Conservation (phyloP, 306 rosid genomes). For the Medicago truncatula region MtrunA17r5.0-ANR NC_053049.1:33055501-33056000, state of each 20-base stretch:
- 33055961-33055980: constrained; percentile 41
- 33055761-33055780: constrained; percentile 47
- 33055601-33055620: constrained; percentile 19
- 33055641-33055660: constrained; percentile 28
- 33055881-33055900: constrained; percentile 34
- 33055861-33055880: constrained; percentile 25
- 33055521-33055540: constrained; percentile 28
- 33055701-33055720: constrained; percentile 19
- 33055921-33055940: constrained; percentile 24
- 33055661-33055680: neutral
- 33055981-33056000: constrained; percentile 25
- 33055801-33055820: constrained; percentile 41
- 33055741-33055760: constrained; percentile 41
- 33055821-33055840: constrained; percentile 23
- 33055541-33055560: constrained; percentile 30
- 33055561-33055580: constrained; percentile 27
- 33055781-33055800: constrained; percentile 43
- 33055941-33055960: constrained; percentile 14
- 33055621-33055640: constrained; percentile 29
- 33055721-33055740: constrained; percentile 20
- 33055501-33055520: constrained; percentile 27
- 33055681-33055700: constrained; percentile 9
- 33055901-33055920: constrained; percentile 32
- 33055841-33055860: constrained; percentile 37
- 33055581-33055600: constrained; percentile 27